These are phyloP conservation scores for Phytophthora meadii DNA, from an alignment of 352 stramenopile genomes.

Conservation along the genomic window DNA sequence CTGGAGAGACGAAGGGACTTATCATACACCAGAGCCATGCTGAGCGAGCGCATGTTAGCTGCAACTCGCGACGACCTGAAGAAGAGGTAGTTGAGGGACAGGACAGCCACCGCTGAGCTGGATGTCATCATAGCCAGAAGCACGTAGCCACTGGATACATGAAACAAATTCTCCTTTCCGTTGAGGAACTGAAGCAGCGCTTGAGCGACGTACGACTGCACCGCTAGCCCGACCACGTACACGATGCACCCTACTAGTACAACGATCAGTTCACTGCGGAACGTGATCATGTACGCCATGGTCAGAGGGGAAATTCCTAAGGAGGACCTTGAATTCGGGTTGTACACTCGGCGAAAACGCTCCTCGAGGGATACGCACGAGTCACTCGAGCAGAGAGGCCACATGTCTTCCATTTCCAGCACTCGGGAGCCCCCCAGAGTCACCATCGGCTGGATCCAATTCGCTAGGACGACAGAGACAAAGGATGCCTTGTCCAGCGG, in stretches of 20 bases:
- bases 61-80: slow-evolving; percentile 37
- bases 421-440: slow-evolving; percentile 3
- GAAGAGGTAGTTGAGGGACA: slow-evolving; percentile 39
- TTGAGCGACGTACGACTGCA: slow-evolving; percentile 32
- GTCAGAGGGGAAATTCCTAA: slow-evolving; percentile 21
- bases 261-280: slow-evolving; percentile 7
- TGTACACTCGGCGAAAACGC: slow-evolving; percentile 27
- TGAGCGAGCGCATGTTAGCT: slow-evolving; percentile 40
- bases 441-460: slow-evolving; percentile 39
- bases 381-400: slow-evolving; percentile 31
- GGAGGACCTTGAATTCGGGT: not conserved
- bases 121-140: slow-evolving; percentile 30
- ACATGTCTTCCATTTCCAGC: slow-evolving; percentile 39
- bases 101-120: slow-evolving; percentile 27
- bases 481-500: slow-evolving; percentile 41
- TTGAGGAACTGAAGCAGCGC: slow-evolving; percentile 34
- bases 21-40: slow-evolving; percentile 45
- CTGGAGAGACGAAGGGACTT: slow-evolving; percentile 69
- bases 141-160: slow-evolving; percentile 30
- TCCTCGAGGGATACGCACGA: slow-evolving; percentile 19
- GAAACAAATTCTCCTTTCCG: slow-evolving; percentile 33
- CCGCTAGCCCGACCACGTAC: slow-evolving; percentile 28
- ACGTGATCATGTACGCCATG: slow-evolving; percentile 15
- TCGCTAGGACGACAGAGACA: slow-evolving; percentile 22
- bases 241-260: slow-evolving; percentile 19